A percentile compares a stretch with the other conserved stretches of the same genome.
Evolutionary conservation across 768 basidiomycete genomes (phyloP).

Genomic region (Tylopilus felleus): DNA sequence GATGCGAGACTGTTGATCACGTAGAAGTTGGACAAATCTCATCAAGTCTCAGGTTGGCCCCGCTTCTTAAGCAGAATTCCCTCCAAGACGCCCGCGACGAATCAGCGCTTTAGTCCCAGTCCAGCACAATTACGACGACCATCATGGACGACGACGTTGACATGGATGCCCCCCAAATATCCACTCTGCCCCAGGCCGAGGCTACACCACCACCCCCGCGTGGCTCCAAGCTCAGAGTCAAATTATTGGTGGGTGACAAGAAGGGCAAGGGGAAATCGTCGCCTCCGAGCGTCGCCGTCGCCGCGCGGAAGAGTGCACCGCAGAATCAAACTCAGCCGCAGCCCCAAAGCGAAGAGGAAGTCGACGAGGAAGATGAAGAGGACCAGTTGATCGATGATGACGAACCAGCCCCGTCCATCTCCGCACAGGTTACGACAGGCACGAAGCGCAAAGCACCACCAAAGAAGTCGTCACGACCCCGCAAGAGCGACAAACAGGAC

Average conservation of each 20-base stretch:
- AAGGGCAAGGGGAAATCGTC: constrained; percentile 37
- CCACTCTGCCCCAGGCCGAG: constrained; percentile 65
- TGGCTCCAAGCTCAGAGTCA: constrained; percentile 44
- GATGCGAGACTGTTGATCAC: constrained; percentile 2
- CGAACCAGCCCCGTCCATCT: constrained; percentile 29
- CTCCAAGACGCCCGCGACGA: neutral
- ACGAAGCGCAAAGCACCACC: constrained; percentile 49
- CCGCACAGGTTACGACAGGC: constrained; percentile 33
- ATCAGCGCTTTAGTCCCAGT: neutral
- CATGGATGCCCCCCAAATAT: constrained; percentile 83
- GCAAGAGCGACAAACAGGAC: constrained; percentile 49
- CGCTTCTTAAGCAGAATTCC: neutral
- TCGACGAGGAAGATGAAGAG: constrained; percentile 66
- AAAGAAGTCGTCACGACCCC: constrained; percentile 49
- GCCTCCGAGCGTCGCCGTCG: constrained; percentile 25
- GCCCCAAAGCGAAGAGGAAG: constrained; percentile 43
- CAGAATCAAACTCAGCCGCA: constrained; percentile 21
- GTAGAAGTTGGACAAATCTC: no score
- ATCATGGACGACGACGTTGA: constrained; percentile 44
- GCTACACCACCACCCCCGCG: constrained; percentile 59
- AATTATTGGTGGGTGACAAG: constrained; percentile 47
- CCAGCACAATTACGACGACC: neutral
- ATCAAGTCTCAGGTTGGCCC: neutral
- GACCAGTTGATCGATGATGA: constrained; percentile 80
- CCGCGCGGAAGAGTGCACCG: constrained; percentile 20